phyloP scores from a whole-genome alignment of 257 asterid species.

The Phtheirospermum japonicum region DNA sequence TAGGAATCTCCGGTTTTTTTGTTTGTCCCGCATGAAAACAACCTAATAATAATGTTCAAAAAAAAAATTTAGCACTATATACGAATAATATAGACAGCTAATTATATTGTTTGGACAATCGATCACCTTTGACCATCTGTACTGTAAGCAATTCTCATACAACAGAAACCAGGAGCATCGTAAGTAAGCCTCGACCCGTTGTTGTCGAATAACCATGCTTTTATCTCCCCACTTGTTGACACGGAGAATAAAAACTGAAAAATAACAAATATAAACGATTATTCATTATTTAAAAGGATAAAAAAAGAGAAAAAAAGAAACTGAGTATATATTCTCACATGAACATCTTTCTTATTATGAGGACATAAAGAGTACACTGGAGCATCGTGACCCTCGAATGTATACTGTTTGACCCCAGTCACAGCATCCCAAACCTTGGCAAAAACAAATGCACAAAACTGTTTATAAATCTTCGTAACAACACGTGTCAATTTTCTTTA shows the following conservation, averaged over 20 bases:
- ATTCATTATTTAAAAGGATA: not conserved
- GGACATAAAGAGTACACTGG: conserved; percentile 75
- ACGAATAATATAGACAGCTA: not conserved
- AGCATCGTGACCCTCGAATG: conserved; percentile 64
- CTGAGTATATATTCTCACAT: conserved; percentile 33
- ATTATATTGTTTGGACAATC: not conserved
- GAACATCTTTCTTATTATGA: conserved; percentile 42
- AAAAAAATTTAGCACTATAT: conserved; percentile 25
- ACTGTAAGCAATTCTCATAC: conserved; percentile 61
- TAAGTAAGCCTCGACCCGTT: conserved; percentile 42
- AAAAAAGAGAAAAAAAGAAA: not conserved
- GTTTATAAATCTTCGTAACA: conserved; percentile 9
- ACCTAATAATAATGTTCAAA: conserved; percentile 31
- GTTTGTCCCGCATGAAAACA: conserved; percentile 75
- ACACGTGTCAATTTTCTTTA: conserved; percentile 2
- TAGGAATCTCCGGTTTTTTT: conserved; percentile 46
- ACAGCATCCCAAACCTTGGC: conserved; percentile 64
- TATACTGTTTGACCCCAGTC: conserved; percentile 53
- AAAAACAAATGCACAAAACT: not conserved
- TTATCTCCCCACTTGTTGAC: conserved; percentile 68
- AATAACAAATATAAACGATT: not conserved
- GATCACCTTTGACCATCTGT: conserved; percentile 57
- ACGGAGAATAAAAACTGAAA: conserved; percentile 60
- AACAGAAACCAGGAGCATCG: conserved; percentile 51
- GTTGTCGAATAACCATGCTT: conserved; percentile 60